Conservation (phyloP, 2,329 filamentous ascomycete genomes). For the Amauroascus verrucosus region DNA sequence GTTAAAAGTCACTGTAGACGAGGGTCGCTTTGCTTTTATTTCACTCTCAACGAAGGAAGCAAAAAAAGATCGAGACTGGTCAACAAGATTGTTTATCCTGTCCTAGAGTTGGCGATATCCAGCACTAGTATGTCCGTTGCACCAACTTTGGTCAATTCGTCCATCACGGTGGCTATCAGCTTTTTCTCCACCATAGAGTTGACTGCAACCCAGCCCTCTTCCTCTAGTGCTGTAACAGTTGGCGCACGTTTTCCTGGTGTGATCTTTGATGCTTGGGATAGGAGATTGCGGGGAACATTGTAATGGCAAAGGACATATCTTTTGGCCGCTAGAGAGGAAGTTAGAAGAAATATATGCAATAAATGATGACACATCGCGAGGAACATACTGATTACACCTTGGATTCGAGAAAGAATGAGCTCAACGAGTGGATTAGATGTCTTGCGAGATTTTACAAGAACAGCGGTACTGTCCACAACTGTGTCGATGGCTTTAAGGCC, state of each 20-base stretch:
- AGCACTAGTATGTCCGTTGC: constrained; percentile 78
- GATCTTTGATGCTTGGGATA: constrained; percentile 60
- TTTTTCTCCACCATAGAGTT: constrained; percentile 88
- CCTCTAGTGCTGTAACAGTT: constrained; percentile 80
- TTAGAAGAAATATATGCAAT: neutral
- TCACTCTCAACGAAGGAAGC: neutral
- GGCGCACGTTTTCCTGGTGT: constrained; percentile 91
- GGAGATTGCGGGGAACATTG: constrained; percentile 66
- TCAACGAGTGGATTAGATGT: constrained; percentile 74
- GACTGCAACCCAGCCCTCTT: constrained; percentile 87
- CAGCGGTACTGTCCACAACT: constrained; percentile 74
- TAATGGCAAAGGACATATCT: constrained; percentile 92
- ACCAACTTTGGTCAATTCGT: constrained; percentile 63
- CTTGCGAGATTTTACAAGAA: constrained; percentile 81
- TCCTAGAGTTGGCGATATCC: constrained; percentile 71
- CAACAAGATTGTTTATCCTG: constrained; percentile 21
- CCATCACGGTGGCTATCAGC: constrained; percentile 76
- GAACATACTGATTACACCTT: constrained; percentile 68
- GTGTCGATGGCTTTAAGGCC: constrained; percentile 91
- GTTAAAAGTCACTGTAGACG: neutral
- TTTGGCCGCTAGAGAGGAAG: constrained; percentile 55
- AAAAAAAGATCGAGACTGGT: neutral
- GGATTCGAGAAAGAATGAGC: constrained; percentile 75
- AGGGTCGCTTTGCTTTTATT: neutral
- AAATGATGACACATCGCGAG: neutral